Evolutionary conservation across 202 grass and related monocot genomes (phyloP).

Genomic region (Bolboschoenoplectus hybrid): DNA sequence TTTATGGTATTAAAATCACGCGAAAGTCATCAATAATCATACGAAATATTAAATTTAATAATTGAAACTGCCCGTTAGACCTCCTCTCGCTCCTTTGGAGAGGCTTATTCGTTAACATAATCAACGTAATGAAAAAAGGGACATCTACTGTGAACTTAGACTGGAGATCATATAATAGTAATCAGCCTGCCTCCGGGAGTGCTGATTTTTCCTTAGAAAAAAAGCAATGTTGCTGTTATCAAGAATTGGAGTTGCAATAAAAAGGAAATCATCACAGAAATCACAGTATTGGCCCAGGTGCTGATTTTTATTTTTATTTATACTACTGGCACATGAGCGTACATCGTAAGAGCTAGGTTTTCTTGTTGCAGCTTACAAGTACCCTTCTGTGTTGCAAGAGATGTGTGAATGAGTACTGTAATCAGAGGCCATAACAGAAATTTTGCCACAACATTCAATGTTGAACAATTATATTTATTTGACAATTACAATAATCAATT

Average conservation of each 20-base stretch:
- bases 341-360: constrained; percentile 4
- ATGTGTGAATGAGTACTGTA: not conserved
- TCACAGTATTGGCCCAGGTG: constrained; percentile 3
- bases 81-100: no score
- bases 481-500: not conserved
- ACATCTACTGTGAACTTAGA: not conserved
- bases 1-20: no score
- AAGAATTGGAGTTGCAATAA: not conserved
- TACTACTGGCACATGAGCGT: not conserved
- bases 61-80: no score
- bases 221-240: constrained; percentile 17
- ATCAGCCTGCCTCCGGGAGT: not conserved
- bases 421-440: not conserved
- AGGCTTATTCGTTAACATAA: no score
- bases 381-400: not conserved
- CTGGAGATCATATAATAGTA: not conserved
- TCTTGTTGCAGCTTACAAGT: not conserved
- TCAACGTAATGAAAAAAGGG: not conserved
- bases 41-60: no score
- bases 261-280: constrained; percentile 18
- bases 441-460: not conserved
- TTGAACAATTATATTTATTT: no score
- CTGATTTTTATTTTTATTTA: not conserved
- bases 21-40: no score
- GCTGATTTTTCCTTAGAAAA: not conserved